These are phyloP conservation scores for Colletotrichum ledebouriae DNA, from an alignment of 2,329 filamentous ascomycete genomes.

Conservation along the genomic window DNA sequence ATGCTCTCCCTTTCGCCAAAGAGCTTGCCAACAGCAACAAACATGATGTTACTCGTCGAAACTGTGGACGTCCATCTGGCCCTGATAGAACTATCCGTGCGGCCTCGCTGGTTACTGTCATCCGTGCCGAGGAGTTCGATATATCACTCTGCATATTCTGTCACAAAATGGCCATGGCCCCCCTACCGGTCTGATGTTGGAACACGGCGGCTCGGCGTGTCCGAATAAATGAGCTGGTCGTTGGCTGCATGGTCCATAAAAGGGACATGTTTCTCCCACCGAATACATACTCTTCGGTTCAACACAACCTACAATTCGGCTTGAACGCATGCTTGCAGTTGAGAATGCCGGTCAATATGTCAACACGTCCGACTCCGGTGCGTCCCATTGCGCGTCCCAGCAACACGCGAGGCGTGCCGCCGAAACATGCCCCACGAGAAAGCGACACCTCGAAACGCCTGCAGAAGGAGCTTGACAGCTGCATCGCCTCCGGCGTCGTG, in stretches of 20 bases:
- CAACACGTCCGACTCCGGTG: background rate
- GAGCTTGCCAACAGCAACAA: background rate
- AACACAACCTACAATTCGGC: background rate
- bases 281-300: background rate
- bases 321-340: background rate
- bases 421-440: background rate
- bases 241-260: background rate
- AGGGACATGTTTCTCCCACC: background rate
- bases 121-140: background rate
- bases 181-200: background rate
- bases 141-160: background rate
- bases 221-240: background rate
- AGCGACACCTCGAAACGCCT: background rate
- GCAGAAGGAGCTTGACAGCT: background rate
- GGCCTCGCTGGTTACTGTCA: background rate
- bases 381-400: too few relatives aligned
- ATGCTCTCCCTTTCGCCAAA: background rate
- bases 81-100: background rate
- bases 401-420: background rate
- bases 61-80: fast-evolving
- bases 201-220: background rate
- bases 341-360: background rate
- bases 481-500: background rate
- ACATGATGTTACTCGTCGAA: background rate
- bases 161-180: background rate